Evolutionary conservation across 164 flowering plant genomes (phyloP), one percentile per base, ranked within the genome.

Genomic region (Hamamelis virginiana): DNA sequence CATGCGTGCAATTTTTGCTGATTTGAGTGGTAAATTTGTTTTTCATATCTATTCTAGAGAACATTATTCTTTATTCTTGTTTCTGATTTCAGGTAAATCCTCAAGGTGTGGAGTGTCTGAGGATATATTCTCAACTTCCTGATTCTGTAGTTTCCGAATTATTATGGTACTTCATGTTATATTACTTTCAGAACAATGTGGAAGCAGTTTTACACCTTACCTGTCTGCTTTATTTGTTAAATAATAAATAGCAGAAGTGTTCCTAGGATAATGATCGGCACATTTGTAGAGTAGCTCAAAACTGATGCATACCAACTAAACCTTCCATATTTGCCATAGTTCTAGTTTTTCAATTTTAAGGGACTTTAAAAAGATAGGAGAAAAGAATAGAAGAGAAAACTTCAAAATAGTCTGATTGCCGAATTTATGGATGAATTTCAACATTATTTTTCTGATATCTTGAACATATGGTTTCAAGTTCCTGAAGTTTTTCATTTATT

Each of bases 101-200:
- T 46, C 69, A 79, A 80, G 99, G 97, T 16, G 81, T 89, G 28
- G 85, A 84, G 61, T 92, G 92, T 72, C 70, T 18, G 70, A 80
- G 75, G 67, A 72, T 92, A 53, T 23, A n/a, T 68, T 67, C 86
- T 25, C 26, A 65, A 23, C 82, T 91, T 67, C 90, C 94, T 71
- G 84, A 74, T 64, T 27, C 25, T 75, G 85, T 83, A 11, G 80
- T 79, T 67, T 79, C 91, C 38, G 97, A 95, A 80, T 68, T 90
- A 59, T 62, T 82, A 47, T 95, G 97, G 98, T 95, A 85, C 46
- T 75, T 8, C 44, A 25, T 12, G 19, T 23, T 19, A 16, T 48
- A 28, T 53, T 1, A 11, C 59, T 62, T 22, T 66, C 51, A 18
- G 25, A 6, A 16, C 26, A 60, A 28, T 23, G 46, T 58, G 19